Evolutionary conservation across 2,329 filamentous ascomycete species (phyloP).

Genomic region (Ophiostoma sp.): DNA sequence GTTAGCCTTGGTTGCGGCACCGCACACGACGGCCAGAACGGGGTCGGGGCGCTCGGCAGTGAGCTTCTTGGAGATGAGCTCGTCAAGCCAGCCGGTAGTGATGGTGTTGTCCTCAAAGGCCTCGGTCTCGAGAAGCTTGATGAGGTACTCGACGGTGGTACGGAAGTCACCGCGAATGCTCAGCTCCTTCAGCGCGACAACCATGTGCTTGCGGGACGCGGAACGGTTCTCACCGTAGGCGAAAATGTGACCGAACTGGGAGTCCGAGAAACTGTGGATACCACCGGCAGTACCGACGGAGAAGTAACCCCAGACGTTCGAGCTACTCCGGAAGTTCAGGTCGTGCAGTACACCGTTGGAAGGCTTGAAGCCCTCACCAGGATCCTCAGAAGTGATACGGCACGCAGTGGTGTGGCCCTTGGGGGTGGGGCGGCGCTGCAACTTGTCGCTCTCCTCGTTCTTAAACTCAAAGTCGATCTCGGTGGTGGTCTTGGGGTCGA

Average conservation of each 20-base stretch:
- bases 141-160: constrained; percentile 97
- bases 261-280: constrained; percentile 99
- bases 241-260: constrained; percentile 98
- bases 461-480: constrained; percentile 98
- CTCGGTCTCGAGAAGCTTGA: constrained; percentile 97
- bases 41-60: constrained; percentile 94
- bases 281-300: constrained; percentile 94
- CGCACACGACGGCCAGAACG: constrained; percentile 90
- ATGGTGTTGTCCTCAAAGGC: constrained; percentile 99
- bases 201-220: constrained; percentile 98
- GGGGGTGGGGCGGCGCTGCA: constrained; percentile 84
- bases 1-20: constrained; percentile 92
- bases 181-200: constrained; percentile 95
- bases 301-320: constrained; percentile 99
- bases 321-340: constrained; percentile 97
- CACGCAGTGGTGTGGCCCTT: constrained; percentile 98
- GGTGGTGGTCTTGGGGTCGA: constrained; percentile 81
- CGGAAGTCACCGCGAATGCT: constrained; percentile 99
- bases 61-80: constrained; percentile 96
- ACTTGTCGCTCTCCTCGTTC: constrained; percentile 76
- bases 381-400: constrained; percentile 98
- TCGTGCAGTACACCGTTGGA: constrained; percentile 99
- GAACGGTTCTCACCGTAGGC: constrained; percentile 97
- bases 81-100: constrained; percentile 96
- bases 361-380: constrained; percentile 98